Conservation (phyloP, 2,329 filamentous ascomycete species). For the Akanthomyces dipterigenus region DNA sequence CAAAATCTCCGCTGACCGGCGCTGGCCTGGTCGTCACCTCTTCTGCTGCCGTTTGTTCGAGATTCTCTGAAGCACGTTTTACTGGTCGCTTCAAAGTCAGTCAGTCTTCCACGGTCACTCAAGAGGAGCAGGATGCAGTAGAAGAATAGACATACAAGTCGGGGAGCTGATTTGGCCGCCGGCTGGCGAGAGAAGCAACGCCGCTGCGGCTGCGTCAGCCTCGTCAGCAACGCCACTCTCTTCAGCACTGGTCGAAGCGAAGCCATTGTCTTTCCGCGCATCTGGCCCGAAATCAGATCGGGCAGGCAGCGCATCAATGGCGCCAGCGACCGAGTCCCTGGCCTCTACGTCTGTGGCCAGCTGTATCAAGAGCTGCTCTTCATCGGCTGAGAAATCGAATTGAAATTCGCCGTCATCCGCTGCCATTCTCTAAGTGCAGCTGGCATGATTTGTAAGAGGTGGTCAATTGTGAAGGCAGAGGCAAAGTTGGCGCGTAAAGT, state of each 20-base stretch:
- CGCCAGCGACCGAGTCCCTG: slow-evolving; percentile 10
- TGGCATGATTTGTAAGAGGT: neutral
- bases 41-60: slow-evolving; percentile 12
- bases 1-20: slow-evolving; percentile 16
- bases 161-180: slow-evolving; percentile 30
- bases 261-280: neutral
- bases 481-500: slow-evolving; percentile 1
- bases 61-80: slow-evolving; percentile 34
- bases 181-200: neutral
- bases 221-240: neutral
- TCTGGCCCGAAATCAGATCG: neutral
- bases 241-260: neutral
- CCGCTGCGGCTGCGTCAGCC: neutral
- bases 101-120: slow-evolving; percentile 39
- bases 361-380: slow-evolving; percentile 35
- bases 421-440: slow-evolving; percentile 2
- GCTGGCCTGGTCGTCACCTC: neutral
- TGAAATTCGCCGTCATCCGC: slow-evolving; percentile 38
- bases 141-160: slow-evolving; percentile 41
- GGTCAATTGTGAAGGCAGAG: neutral
- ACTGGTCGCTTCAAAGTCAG: slow-evolving; percentile 60
- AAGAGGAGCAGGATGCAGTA: neutral
- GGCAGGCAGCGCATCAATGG: neutral
- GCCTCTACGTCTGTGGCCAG: slow-evolving; percentile 21
- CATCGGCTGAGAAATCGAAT: slow-evolving; percentile 40